A percentile compares a stretch with the other conserved stretches of the same genome.
Evolutionary conservation across 306 rosid genomes (phyloP).

Genomic region (Mimosa pudica): DNA sequence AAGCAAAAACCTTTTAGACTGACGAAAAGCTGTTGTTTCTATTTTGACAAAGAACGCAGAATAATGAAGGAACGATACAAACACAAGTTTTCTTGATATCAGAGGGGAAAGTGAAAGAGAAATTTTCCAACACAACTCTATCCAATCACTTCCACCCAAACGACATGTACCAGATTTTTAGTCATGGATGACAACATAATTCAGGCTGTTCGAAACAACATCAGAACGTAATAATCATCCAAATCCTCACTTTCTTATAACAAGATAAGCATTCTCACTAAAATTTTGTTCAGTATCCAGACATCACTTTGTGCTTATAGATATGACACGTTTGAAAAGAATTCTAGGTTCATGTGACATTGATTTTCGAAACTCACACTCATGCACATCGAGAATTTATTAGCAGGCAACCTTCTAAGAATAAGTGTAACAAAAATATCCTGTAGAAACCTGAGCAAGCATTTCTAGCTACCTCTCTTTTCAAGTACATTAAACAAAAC

Average conservation of each 20-base stretch:
- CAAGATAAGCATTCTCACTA: background rate
- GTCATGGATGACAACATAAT: background rate
- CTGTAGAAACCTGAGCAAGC: constrained; percentile 17
- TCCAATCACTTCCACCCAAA: background rate
- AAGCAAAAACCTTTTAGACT: background rate
- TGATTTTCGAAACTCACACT: background rate
- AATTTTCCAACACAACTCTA: background rate
- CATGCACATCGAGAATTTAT: background rate
- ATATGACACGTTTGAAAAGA: background rate
- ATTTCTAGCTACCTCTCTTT: background rate
- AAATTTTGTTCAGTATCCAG: background rate
- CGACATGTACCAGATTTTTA: background rate
- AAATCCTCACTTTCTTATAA: background rate
- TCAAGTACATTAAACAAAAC: background rate
- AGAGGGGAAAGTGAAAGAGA: background rate
- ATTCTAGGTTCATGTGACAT: background rate
- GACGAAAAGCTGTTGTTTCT: background rate
- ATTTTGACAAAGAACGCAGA: background rate
- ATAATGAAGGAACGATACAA: background rate
- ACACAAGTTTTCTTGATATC: constrained; percentile 6
- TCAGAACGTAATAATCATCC: background rate
- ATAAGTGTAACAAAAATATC: constrained; percentile 12
- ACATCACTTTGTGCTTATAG: background rate
- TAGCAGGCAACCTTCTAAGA: background rate
- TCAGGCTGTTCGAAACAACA: background rate